Base-by-base conservation (phyloP, 192 early-diverging fungal genomes). In the Linnemannia exigua region DNA sequence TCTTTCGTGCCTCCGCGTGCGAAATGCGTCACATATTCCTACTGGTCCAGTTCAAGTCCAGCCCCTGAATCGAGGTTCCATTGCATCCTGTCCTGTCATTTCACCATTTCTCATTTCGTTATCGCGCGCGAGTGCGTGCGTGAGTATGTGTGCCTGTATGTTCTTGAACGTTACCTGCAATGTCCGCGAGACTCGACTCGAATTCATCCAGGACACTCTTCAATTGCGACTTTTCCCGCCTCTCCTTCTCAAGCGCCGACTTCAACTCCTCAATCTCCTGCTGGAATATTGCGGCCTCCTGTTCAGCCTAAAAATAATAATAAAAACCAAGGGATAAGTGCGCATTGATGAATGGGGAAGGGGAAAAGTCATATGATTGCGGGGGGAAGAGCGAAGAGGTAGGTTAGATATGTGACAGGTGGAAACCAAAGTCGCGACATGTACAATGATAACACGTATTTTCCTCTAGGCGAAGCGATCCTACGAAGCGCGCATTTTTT, bases 121-220 rank as follows among this genome's bases (percentile, higher is more conserved):
- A 44, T 9, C 41, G 9, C 41, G 3, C 41, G 41, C 3, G 9
- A 44, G 41, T 6, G 9, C 41, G 41, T 44, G 41, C 41, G 41
- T n/a, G n/a, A n/a, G n/a, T 50, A 28, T 51, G 74, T 38, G n/a
- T 28, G 41, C 44, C 46, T 50, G 12, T 69, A 8, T 52, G 47
- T 52, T 73, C 54, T 5, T 54, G 54, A 36, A 36, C 31, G 37
- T 80, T n/a, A 86, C 84, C 78, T 76, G 84, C 84, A 73, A 86
- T 80, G 25, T 86, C 84, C 2, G 73, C 84, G 28, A 86, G 84
- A 44, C 84, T 86, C 4, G 78, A 72, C 70, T 86, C 84, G 41
- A 86, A 86, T 51, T 86, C 84, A 28, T 86, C 84, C 44, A 86
- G 44, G 4, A 86, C 75, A 5, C 75, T 37, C 48, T 86, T 86